Evolutionary conservation across 495 filamentous ascomycete species (phyloP).

Genomic region (Opeltia flavorubescens): DNA sequence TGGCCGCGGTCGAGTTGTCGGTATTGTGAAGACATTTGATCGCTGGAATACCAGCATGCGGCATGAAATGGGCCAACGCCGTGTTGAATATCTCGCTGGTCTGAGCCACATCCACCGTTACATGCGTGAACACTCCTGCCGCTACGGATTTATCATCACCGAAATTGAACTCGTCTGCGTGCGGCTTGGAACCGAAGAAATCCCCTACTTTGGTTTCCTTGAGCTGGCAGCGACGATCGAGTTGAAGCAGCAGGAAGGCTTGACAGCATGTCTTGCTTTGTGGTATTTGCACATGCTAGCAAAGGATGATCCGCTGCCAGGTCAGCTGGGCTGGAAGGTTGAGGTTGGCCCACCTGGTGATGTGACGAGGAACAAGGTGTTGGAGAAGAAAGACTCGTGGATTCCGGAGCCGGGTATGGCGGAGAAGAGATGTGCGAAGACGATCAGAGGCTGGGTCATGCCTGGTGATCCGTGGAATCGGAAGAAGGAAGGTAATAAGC

Average conservation of each 20-base stretch:
- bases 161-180: constrained; percentile 90
- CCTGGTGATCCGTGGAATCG: constrained; percentile 58
- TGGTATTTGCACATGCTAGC: constrained; percentile 80
- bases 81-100: constrained; percentile 73
- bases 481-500: constrained; percentile 29
- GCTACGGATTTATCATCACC: constrained; percentile 89
- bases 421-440: constrained; percentile 74
- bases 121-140: constrained; percentile 85
- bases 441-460: constrained; percentile 69
- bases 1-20: constrained; percentile 67
- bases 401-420: constrained; percentile 71
- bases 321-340: constrained; percentile 53
- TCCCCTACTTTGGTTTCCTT: constrained; percentile 72
- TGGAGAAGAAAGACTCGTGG: constrained; percentile 62
- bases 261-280: constrained; percentile 57
- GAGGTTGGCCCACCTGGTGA: constrained; percentile 74
- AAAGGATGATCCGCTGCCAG: constrained; percentile 51
- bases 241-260: constrained; percentile 28
- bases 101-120: constrained; percentile 70
- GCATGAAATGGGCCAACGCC: constrained; percentile 59
- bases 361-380: constrained; percentile 55
- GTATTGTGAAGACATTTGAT: constrained; percentile 77
- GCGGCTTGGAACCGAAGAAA: constrained; percentile 55
- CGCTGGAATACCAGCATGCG: constrained; percentile 92
- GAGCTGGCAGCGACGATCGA: constrained; percentile 55